Evolutionary conservation across 352 stramenopile genomes (phyloP), one percentile per base, ranked within the genome.

Genomic region (Phytophthora pluvialis): DNA sequence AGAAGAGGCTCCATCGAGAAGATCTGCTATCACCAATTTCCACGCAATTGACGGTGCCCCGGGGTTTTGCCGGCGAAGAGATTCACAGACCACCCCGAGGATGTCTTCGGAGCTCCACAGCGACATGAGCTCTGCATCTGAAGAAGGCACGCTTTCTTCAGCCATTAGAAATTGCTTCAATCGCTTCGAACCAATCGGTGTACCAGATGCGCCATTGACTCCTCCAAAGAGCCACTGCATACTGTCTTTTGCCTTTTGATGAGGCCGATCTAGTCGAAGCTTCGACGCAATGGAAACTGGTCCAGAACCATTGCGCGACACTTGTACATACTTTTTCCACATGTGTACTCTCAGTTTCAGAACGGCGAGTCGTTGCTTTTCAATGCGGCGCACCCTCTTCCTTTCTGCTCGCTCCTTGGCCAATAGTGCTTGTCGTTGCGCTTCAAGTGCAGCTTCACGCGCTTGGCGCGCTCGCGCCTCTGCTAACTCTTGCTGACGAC

Each of bases 21-120:
- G 58, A 62, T 94, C 84, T n/a, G 79, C 84, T 44, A 94, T 71
- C 36, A 92, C 66, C 32, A 93, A 61, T 56, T 94, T 94, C 83
- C 83, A 94, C 8, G 69, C 55, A 8, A 79, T 69, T 43, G 64
- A 60, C 12, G 64, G 50, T 15, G 46, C 18, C 3, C 25, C 62
- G 4, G 59, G 21, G 13, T 67, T 76, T 46, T 57, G 59, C 26
- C 33, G 54, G 2, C 53, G 56, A 52, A 88, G 66, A n/a, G 64
- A 46, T 28, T 57, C 40, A 15, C 64, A 50, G 40, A 82, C 72
- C 35, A 90, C 43, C 11, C 11, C 35, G 46, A 75, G 1, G 5
- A 81, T 60, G 38, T 90, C 75, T 13, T 89, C 46, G 8, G 73
- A 46, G 16, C 58, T 45, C 71, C 71, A 78, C 33, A 78, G 39